A percentile compares a stretch with the other conserved stretches of the same genome.
Evolutionary conservation across 1,284 basidiomycete species (phyloP).

Genomic region (Papiliotrema flavescens): DNA sequence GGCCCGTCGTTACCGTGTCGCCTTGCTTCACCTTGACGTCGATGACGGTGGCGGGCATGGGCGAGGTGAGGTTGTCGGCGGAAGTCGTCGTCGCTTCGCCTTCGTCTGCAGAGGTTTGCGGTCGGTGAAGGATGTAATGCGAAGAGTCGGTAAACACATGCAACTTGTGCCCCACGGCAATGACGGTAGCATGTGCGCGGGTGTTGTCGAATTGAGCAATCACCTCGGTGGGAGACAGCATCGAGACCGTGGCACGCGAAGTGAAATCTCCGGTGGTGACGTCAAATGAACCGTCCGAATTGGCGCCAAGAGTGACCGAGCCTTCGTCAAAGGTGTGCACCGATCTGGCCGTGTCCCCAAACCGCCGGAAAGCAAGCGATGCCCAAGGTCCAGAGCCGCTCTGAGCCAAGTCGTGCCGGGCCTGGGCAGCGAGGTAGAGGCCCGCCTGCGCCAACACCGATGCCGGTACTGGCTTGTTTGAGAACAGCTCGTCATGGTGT

Average conservation of each 20-base stretch:
- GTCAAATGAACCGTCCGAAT: constrained; percentile 13
- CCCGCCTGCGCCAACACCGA: constrained; percentile 72
- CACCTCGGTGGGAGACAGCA: constrained; percentile 26
- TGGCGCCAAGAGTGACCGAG: constrained; percentile 17
- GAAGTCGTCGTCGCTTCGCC: constrained; percentile 5
- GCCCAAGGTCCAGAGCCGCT: constrained; percentile 55
- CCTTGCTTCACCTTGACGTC: constrained; percentile 75
- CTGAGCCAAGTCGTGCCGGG: constrained; percentile 41
- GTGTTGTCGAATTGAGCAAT: constrained; percentile 21
- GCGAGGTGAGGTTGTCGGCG: constrained; percentile 50
- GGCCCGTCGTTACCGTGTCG: constrained; percentile 72
- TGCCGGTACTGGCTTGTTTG: constrained; percentile 58
- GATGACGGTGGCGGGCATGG: constrained; percentile 86
- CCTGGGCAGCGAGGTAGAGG: constrained; percentile 67
- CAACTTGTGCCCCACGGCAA: constrained; percentile 34
- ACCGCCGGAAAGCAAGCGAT: constrained; percentile 64
- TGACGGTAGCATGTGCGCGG: constrained; percentile 26
- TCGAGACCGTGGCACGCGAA: constrained; percentile 6
- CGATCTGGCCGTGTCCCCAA: constrained; percentile 53
- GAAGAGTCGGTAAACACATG: constrained; percentile 35
- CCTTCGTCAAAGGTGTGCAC: constrained; percentile 32
- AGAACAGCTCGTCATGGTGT: constrained; percentile 73
- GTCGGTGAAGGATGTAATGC: constrained; percentile 24
- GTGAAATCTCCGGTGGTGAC: constrained; percentile 17
- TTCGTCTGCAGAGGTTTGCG: constrained; percentile 16